Evolutionary conservation across 306 rosid species (phyloP).

Genomic region (Rosa multiflora): DNA sequence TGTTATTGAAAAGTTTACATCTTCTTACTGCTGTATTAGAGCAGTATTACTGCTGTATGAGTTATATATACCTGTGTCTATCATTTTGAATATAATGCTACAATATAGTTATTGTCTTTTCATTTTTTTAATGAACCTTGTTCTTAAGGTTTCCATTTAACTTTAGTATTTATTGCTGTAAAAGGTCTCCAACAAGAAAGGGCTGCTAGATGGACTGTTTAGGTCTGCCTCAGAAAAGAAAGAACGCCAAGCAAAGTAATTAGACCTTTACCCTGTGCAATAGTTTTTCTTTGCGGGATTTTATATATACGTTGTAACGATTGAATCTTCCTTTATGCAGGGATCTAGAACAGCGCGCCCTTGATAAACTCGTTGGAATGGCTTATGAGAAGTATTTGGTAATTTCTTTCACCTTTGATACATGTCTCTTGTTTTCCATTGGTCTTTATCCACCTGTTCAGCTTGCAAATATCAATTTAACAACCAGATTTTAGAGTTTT

Average conservation of each 20-base stretch:
- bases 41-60: conserved; percentile 12
- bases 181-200: conserved; percentile 71
- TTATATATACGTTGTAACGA: conserved; percentile 21
- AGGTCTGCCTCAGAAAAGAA: conserved; percentile 53
- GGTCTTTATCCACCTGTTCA: conserved; percentile 10
- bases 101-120: conserved; percentile 4
- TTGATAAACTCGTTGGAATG: conserved; percentile 75
- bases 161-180: conserved; percentile 30
- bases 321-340: conserved; percentile 40
- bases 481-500: neutral
- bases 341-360: conserved; percentile 78
- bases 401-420: conserved; percentile 32
- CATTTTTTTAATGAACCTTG: conserved; percentile 11
- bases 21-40: conserved; percentile 20
- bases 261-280: conserved; percentile 28
- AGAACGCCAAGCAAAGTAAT: conserved; percentile 76
- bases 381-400: conserved; percentile 89
- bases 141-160: conserved; percentile 21
- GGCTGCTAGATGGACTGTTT: conserved; percentile 55
- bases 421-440: conserved; percentile 20
- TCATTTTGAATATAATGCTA: neutral
- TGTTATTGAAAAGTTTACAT: conserved; percentile 3
- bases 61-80: neutral
- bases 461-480: neutral
- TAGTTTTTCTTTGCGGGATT: conserved; percentile 10